Evolutionary conservation across 495 filamentous ascomycete species (phyloP).

Genomic region (Chlorociboria aeruginascens): DNA sequence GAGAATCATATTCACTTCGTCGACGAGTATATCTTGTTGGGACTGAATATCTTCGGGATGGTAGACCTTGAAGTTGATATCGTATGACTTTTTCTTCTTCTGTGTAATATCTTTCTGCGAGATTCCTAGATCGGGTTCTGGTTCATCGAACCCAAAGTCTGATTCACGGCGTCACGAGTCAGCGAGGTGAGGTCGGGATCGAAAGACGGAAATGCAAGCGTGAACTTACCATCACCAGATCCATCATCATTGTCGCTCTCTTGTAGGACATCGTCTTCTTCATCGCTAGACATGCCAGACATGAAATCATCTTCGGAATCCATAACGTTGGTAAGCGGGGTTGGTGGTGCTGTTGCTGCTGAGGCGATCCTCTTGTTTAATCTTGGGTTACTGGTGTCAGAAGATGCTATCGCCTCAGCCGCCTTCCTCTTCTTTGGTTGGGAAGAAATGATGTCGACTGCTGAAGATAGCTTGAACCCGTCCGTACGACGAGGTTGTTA

Average conservation of each 20-base stretch:
- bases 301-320: constrained; percentile 96
- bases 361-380: constrained; percentile 39
- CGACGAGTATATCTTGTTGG: constrained; percentile 72
- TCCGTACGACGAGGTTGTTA: constrained; percentile 3
- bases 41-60: constrained; percentile 66
- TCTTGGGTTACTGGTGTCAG: constrained; percentile 25
- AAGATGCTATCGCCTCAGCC: constrained; percentile 53
- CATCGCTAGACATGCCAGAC: constrained; percentile 62
- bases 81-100: constrained; percentile 61
- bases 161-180: not conserved
- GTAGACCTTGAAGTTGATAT: constrained; percentile 74
- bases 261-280: constrained; percentile 56
- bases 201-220: constrained; percentile 3
- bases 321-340: constrained; percentile 50
- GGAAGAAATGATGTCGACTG: constrained; percentile 43
- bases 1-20: constrained; percentile 80
- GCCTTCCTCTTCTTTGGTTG: constrained; percentile 83
- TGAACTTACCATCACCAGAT: constrained; percentile 49
- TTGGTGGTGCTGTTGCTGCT: constrained; percentile 41
- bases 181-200: not conserved
- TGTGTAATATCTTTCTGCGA: constrained; percentile 63
- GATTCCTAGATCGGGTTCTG: constrained; percentile 63
- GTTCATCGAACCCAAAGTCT: constrained; percentile 42
- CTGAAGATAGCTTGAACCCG: constrained; percentile 2
- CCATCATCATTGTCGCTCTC: constrained; percentile 74